Evolutionary conservation across 345 rosid genomes (phyloP), one percentile per base, ranked within the genome.

Genomic region (Ceriops zippeliana): DNA sequence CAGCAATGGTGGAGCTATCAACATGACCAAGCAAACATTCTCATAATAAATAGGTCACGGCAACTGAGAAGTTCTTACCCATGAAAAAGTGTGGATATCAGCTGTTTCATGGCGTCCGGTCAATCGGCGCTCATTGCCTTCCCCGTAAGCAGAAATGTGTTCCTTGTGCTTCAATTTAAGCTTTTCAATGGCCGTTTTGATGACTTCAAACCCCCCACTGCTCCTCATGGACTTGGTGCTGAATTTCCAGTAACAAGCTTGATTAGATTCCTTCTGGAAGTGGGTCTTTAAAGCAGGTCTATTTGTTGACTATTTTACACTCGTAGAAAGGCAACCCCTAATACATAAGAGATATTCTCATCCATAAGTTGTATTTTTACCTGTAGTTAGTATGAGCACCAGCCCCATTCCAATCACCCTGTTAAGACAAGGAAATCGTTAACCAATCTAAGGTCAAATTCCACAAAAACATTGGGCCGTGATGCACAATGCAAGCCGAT

Each of bases 321-420:
- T 27, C 20, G 6, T 7, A 28, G n/a, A 52, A 34, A 62, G 10
- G 0, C 17, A 15, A 59, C 8, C 28, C 21, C 28, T 1, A 28
- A 52, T 22, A 61, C 13, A 8, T 3, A 56, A 0, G 16, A 56
- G 28, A 56, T 27, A 56, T 11, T 24, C 6, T 56, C 24, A 17
- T 42, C 17, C 31, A 24, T 56, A 21, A 11, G 16, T 24, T 56
- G 31, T 4, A 27, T 56, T 6, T 2, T 6, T 34, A 68, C 77
- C 77, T 74, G 64, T 67, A 73, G 47, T 73, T 73, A 1, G 72
- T 62, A 68, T 73, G 77, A 20, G 77, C 72, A 38, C 77, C 72
- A 53, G 77, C 77, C 1, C 77, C 77, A 46, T 73, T 73, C 77
- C 77, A 67, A 34, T 73, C 71, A 26, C 77, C 77, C 77, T 73